phyloP scores from a whole-genome alignment of 148 eudicot genomes.

The Suaeda aralocaspica region DNA sequence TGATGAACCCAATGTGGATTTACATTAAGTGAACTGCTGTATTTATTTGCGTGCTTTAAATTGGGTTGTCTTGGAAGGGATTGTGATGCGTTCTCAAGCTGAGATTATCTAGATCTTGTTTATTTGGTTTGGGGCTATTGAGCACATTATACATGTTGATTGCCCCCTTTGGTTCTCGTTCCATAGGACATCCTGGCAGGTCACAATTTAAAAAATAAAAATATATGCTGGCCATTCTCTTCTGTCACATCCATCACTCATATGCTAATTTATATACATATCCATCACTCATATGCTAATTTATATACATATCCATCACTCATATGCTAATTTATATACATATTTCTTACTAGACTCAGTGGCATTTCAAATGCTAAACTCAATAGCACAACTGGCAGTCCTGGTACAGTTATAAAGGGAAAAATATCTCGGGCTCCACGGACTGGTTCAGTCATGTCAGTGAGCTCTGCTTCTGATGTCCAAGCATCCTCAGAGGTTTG shows the following conservation, averaged over 20 bases:
- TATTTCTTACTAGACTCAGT: slow-evolving; percentile 9
- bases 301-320: not conserved
- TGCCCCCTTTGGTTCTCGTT: not conserved
- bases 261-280: not conserved
- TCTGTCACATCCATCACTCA: no score
- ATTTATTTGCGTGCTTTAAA: not conserved
- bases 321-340: not conserved
- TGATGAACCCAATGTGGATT: not conserved
- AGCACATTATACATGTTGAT: not conserved
- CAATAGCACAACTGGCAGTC: slow-evolving; percentile 25
- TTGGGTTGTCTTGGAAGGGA: not conserved
- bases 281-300: not conserved
- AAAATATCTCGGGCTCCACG: slow-evolving; percentile 41
- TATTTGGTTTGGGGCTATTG: not conserved
- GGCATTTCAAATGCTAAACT: slow-evolving; percentile 33
- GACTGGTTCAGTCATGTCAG: slow-evolving; percentile 32
- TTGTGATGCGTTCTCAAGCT: not conserved
- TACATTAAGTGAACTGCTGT: not conserved
- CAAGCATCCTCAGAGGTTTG: slow-evolving; percentile 32
- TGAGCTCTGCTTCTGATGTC: slow-evolving; percentile 30
- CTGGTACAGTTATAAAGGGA: slow-evolving; percentile 32
- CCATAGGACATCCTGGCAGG: not conserved
- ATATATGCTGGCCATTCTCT: not conserved
- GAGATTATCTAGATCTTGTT: not conserved
- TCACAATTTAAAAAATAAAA: not conserved